Evolutionary conservation across 495 filamentous ascomycete genomes (phyloP).

Genomic region (Penicillium salamii): DNA sequence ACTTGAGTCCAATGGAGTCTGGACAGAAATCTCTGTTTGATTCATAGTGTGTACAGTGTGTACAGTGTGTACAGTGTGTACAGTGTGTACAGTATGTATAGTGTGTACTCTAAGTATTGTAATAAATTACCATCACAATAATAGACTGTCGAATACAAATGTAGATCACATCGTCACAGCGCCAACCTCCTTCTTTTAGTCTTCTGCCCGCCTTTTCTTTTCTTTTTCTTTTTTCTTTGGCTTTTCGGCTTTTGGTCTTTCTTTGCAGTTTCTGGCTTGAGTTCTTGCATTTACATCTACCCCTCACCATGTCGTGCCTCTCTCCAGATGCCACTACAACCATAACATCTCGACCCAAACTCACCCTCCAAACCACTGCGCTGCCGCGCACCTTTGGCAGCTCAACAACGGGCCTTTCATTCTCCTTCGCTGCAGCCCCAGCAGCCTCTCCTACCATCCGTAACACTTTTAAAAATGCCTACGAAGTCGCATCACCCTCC

Average conservation of each 20-base stretch:
- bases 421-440: slow-evolving; percentile 56
- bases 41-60: no score
- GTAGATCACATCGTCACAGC: slow-evolving; percentile 11
- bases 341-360: slow-evolving; percentile 63
- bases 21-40: neutral
- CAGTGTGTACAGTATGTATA: no score
- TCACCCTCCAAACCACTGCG: slow-evolving; percentile 72
- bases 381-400: slow-evolving; percentile 52
- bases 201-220: slow-evolving; percentile 1
- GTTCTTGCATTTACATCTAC: slow-evolving; percentile 1
- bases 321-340: slow-evolving; percentile 23
- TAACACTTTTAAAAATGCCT: slow-evolving; percentile 81
- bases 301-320: slow-evolving; percentile 26
- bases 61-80: no score
- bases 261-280: slow-evolving; percentile 13
- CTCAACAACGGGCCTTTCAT: slow-evolving; percentile 52
- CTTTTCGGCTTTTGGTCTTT: slow-evolving; percentile 16
- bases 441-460: slow-evolving; percentile 71
- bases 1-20: slow-evolving; percentile 4
- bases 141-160: no score
- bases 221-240: slow-evolving; percentile 17
- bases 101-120: no score
- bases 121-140: no score
- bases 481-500: slow-evolving; percentile 63
- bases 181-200: slow-evolving; percentile 14